Conservation (phyloP, 257 asterid species). For the Gynochthodes officinalis region DNA sequence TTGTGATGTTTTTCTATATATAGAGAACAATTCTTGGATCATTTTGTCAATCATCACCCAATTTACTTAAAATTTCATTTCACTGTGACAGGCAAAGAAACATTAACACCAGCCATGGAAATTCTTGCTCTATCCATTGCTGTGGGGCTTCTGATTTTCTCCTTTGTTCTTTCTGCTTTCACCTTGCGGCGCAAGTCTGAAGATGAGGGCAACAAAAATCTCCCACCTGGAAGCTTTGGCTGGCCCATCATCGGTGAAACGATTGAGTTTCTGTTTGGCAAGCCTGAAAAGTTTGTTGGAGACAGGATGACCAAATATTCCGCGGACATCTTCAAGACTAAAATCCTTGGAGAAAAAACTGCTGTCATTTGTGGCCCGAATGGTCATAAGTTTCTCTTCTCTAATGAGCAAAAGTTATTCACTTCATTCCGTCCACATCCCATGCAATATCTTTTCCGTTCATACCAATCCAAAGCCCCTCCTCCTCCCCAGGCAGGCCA, state of each 20-base stretch:
- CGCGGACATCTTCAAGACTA: slow-evolving; percentile 55
- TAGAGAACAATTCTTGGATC: too few relatives aligned
- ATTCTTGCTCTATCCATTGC: slow-evolving; percentile 12
- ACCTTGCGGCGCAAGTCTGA: slow-evolving; percentile 13
- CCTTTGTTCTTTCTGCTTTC: slow-evolving; percentile 12
- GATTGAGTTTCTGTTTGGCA: slow-evolving; percentile 45
- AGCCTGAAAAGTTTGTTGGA: slow-evolving; percentile 59
- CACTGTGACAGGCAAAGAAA: too few relatives aligned
- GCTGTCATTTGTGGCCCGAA: slow-evolving; percentile 68
- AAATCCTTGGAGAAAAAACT: slow-evolving; percentile 66
- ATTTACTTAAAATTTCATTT: too few relatives aligned
- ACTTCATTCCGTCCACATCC: slow-evolving; percentile 60
- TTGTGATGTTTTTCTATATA: too few relatives aligned
- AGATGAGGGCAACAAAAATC: slow-evolving; percentile 8
- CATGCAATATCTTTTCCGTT: slow-evolving; percentile 55
- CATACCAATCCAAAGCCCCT: slow-evolving; percentile 33
- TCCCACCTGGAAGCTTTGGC: slow-evolving; percentile 78
- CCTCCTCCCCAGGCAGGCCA: slow-evolving; percentile 11
- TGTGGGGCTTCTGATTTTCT: slow-evolving; percentile 7
- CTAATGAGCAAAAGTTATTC: slow-evolving; percentile 60
- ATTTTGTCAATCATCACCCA: too few relatives aligned
- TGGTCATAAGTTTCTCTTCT: slow-evolving; percentile 68
- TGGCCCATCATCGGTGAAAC: slow-evolving; percentile 68
- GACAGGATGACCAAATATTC: slow-evolving; percentile 58
- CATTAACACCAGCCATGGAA: not conserved